Evolutionary conservation across 176 grass and related monocot species (phyloP).

Genomic region (Juncus inflexus): DNA sequence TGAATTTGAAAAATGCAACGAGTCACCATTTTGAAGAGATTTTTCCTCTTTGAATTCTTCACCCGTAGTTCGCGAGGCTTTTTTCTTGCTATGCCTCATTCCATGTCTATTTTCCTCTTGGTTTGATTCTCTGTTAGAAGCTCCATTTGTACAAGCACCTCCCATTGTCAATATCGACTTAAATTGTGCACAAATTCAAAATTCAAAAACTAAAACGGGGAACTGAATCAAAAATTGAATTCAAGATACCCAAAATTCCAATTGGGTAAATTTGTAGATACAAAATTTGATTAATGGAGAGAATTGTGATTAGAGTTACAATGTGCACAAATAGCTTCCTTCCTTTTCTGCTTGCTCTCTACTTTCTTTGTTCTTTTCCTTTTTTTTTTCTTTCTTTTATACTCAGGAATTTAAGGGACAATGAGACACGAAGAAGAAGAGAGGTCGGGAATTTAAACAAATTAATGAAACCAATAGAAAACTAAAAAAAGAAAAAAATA

Average conservation of each 20-base stretch:
- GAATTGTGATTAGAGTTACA: no score
- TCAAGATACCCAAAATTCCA: background rate
- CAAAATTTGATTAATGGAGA: background rate
- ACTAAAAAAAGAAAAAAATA: background rate
- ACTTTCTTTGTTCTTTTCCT: background rate
- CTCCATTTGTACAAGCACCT: background rate
- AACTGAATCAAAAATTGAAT: constrained; percentile 6
- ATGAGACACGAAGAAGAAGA: background rate
- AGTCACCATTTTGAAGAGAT: constrained; percentile 3
- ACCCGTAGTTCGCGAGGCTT: background rate
- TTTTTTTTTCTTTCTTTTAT: background rate
- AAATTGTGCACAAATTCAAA: background rate
- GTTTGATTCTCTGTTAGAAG: background rate
- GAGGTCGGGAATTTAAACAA: background rate
- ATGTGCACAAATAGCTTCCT: no score
- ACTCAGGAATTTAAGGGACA: constrained; percentile 7
- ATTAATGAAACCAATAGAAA: constrained; percentile 13
- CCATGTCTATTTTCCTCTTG: background rate
- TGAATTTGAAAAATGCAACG: constrained; percentile 1
- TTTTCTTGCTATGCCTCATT: background rate
- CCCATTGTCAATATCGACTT: constrained; percentile 3
- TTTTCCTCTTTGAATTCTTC: constrained; percentile 5
- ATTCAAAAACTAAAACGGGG: background rate
- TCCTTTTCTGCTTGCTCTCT: background rate
- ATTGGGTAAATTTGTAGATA: background rate